Base-by-base conservation (phyloP, 495 filamentous ascomycete species). In the Penicillium simplicissimum region DNA sequence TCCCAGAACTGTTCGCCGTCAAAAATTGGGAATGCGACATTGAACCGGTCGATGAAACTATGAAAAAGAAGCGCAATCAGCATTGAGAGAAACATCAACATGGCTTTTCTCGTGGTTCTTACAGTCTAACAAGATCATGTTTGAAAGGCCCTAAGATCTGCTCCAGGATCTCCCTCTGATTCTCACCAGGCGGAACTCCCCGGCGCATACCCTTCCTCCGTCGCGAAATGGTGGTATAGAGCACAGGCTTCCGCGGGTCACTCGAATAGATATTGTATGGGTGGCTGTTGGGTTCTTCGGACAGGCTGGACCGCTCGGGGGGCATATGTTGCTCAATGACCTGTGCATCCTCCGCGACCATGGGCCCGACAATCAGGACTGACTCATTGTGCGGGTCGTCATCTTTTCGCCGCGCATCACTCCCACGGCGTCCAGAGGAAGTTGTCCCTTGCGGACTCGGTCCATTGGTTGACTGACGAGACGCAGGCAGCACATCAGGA, bases 111-210 rank as follows among this genome's bases (percentile, higher is more conserved):
- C 13, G 15, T 5, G 35, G 4, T 19, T 28, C 81, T 56, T 75
- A 84, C 76, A 84, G 67, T 67, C 71, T 74, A 45, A 85, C 76
- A 49, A 85, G 68, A 54, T 83, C 82, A 48, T 79, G 70, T 60
- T 75, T 78, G 54, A 80, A 81, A 15, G 80, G 81, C 11, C 80
- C 82, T 4, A 85, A 65, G 10, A 85, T 78, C 62, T 85, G 81
- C 61, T 84, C 81, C 37, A 85, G 64, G 34, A 84, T 80, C 56
- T 84, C 82, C 49, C 79, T 78, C 52, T 85, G 82, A 56, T 81
- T 77, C 25, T 80, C 79, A 34, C 81, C 80, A 0, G 80, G 79
- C 21, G 79, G 79, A n/a, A 73, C 74, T n/a, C 79, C 77, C 19
- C 69, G 64, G 14, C 79, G 75, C 73, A 81, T 74, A 34, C 79